Conservation (phyloP, 225 moss, liverwort and hornwort genomes). For the Neckera pumila region DNA sequence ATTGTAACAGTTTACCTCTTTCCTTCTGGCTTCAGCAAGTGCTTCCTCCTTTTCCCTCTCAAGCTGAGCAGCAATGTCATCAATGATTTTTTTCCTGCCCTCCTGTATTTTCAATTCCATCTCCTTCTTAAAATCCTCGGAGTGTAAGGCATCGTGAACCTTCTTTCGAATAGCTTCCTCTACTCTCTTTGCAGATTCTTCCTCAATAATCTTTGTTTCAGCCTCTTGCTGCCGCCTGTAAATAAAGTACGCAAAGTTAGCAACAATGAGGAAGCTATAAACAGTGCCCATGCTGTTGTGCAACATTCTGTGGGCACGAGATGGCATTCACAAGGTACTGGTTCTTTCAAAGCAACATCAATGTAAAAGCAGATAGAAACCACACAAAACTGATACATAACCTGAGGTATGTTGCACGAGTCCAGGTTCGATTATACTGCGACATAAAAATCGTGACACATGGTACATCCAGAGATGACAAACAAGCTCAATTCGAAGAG, state of each 20-base stretch:
- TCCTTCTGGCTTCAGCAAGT: slow-evolving; percentile 66
- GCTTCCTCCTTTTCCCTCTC: slow-evolving; percentile 68
- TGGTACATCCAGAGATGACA: slow-evolving; percentile 32
- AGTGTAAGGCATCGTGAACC: slow-evolving; percentile 69
- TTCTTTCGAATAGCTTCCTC: slow-evolving; percentile 85
- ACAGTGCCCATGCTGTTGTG: slow-evolving; percentile 7
- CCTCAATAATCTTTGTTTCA: slow-evolving; percentile 78
- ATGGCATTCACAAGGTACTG: slow-evolving; percentile 17
- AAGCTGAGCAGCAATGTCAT: slow-evolving; percentile 70
- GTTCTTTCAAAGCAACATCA: slow-evolving; percentile 26
- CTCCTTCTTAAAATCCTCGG: slow-evolving; percentile 75
- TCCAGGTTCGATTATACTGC: slow-evolving; percentile 50
- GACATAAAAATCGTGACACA: slow-evolving; percentile 38
- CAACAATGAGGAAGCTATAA: neutral
- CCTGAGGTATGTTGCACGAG: slow-evolving; percentile 60
- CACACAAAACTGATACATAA: slow-evolving; percentile 49
- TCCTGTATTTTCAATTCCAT: slow-evolving; percentile 64
- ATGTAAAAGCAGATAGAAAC: slow-evolving; percentile 40
- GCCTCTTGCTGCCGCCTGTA: slow-evolving; percentile 79
- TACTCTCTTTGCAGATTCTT: slow-evolving; percentile 76
- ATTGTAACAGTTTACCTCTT: slow-evolving; percentile 40
- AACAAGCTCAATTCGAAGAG: slow-evolving; percentile 36
- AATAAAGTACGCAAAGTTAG: slow-evolving; percentile 21
- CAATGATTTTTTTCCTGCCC: slow-evolving; percentile 72
- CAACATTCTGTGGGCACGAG: slow-evolving; percentile 7